These are phyloP conservation scores for Hypomontagnella submonticulosa DNA, from an alignment of 495 filamentous ascomycete species.

Conservation along the genomic window DNA sequence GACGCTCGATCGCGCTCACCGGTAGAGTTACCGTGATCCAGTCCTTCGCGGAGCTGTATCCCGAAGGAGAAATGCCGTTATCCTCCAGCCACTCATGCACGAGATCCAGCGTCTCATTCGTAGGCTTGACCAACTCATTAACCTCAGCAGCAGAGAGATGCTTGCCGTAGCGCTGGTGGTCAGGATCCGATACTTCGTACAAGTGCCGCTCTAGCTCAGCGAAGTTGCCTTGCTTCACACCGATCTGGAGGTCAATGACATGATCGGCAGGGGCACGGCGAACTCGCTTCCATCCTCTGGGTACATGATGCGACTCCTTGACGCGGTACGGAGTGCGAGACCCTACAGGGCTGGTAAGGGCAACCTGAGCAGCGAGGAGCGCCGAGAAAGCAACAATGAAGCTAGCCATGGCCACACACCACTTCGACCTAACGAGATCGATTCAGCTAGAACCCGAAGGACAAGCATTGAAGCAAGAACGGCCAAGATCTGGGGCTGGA, in stretches of 20 bases:
- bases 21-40: conserved; percentile 59
- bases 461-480: conserved; percentile 14
- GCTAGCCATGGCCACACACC: conserved; percentile 43
- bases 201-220: conserved; percentile 64
- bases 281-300: conserved; percentile 58
- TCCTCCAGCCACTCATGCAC: conserved; percentile 62
- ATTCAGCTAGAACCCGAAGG: conserved; percentile 2
- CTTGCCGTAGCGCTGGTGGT: conserved; percentile 64
- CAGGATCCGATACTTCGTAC: conserved; percentile 66
- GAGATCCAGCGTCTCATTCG: conserved; percentile 53
- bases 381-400: conserved; percentile 42
- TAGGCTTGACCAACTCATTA: conserved; percentile 63
- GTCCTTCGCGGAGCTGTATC: conserved; percentile 65
- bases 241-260: conserved; percentile 42
- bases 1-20: conserved; percentile 61
- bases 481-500: neutral
- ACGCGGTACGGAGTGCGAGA: conserved; percentile 58
- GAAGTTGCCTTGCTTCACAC: conserved; percentile 41
- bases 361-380: conserved; percentile 43
- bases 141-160: conserved; percentile 64
- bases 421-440: conserved; percentile 12
- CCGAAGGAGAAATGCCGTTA: conserved; percentile 59
- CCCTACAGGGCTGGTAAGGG: conserved; percentile 46
- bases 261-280: conserved; percentile 59
- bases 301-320: conserved; percentile 64